Base-by-base conservation (phyloP, 768 basidiomycete genomes). In the Tricholomella constricta region DNA sequence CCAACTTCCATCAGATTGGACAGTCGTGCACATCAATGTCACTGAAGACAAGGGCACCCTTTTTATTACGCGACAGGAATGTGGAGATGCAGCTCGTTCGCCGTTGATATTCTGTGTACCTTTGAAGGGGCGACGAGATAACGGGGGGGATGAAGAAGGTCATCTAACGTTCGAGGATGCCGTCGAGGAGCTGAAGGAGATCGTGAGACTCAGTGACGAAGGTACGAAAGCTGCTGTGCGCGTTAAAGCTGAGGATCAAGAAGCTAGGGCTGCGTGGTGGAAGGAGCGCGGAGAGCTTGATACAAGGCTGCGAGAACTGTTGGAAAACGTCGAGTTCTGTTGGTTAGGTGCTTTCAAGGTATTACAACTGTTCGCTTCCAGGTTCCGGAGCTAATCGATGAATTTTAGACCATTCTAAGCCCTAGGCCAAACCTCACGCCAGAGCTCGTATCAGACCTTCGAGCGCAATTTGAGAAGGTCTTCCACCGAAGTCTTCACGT, bases 281-380 rank as follows among this genome's bases (percentile, higher is more conserved):
- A 84, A 82, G 31, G 80, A 85, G 47, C 78, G 97, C 3, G 71
- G 74, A 20, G 80, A 78, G 19, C 77, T 98, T n/a, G 94, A 98
- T 62, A 75, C 74, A 42, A 80, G 93, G 20, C 66, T 99, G 62
- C 76, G 82, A 51, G 82, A 83, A 26, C 69, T 99, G 6, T 67
- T 97, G 29, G 83, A 84, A 57, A 92, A 87, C 57, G 86, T 99
- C 38, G 97, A 98, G 66, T 94, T 91, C 61, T 94, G 90, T 64
- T 98, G 97, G 97, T 77, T 99, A 2, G 96, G 97, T 1, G 94
- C 89, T 19, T 98, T 97, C 82, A 98, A 98, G 85, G 95, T 94
- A 45, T 29, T 77, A 62, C 3, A 19, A 50, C 8, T 52, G 14
- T 29, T 37, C n/a, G 11, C 7, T 36, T 27, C 25, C 4, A 8